A percentile compares a stretch with the other conserved stretches of the same genome.
Evolutionary conservation across 2,329 filamentous ascomycete species (phyloP).

Genomic region (Clonostachys chloroleuca): DNA sequence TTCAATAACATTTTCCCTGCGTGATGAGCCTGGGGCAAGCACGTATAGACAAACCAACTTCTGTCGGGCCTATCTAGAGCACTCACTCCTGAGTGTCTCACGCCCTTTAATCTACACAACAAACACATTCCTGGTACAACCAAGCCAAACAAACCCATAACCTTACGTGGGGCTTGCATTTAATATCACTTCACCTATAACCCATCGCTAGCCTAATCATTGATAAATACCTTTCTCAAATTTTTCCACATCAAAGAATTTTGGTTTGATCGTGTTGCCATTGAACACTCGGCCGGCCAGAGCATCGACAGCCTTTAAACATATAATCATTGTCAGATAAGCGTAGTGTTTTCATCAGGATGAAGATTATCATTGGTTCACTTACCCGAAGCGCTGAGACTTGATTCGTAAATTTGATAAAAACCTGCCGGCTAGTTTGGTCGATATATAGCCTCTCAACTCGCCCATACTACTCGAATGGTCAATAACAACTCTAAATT

Average conservation of each 20-base stretch:
- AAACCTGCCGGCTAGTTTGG: slow-evolving; percentile 63
- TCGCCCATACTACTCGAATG: slow-evolving; percentile 61
- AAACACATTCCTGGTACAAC: background rate
- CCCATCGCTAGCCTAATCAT: background rate
- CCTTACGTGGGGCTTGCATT: too few species aligned
- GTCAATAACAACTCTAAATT: too few species aligned
- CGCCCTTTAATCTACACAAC: background rate
- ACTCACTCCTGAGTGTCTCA: background rate
- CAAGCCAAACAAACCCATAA: too few species aligned
- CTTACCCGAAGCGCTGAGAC: slow-evolving; percentile 79
- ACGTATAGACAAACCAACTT: too few species aligned
- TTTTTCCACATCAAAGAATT: slow-evolving; percentile 76
- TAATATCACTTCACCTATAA: too few species aligned
- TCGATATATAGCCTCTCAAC: slow-evolving; percentile 79
- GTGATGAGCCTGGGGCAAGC: too few species aligned
- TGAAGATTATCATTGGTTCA: slow-evolving; percentile 9
- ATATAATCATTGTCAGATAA: background rate
- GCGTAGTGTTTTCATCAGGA: background rate
- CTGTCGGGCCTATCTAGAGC: too few species aligned
- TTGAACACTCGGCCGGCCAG: slow-evolving; percentile 85
- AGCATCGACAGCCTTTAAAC: slow-evolving; percentile 74
- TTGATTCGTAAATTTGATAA: slow-evolving; percentile 87
- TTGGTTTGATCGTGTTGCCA: slow-evolving; percentile 76
- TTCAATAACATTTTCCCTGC: too few species aligned
- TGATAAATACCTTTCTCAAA: slow-evolving; percentile 67